Evolutionary conservation across 768 basidiomycete genomes (phyloP).

Genomic region (Leccinum barrowsii): DNA sequence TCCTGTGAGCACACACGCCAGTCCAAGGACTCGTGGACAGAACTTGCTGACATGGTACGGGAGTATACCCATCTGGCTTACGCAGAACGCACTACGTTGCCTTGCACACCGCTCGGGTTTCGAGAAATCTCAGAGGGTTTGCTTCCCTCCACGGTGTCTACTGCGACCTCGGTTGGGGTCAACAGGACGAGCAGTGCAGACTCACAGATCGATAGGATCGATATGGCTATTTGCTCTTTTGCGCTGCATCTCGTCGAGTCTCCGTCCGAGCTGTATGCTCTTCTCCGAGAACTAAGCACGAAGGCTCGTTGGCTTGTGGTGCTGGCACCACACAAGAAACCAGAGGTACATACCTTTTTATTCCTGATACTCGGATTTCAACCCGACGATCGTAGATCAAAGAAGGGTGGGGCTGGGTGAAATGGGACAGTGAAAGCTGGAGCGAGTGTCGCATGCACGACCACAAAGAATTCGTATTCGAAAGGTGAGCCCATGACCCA

Average conservation of each 20-base stretch:
- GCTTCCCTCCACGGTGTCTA: conserved; percentile 36
- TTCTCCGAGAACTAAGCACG: conserved; percentile 62
- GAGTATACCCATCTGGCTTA: conserved; percentile 65
- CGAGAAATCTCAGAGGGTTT: conserved; percentile 56
- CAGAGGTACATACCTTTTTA: conserved; percentile 47
- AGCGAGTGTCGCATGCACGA: conserved; percentile 37
- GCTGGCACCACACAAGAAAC: conserved; percentile 73
- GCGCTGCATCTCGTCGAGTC: conserved; percentile 67
- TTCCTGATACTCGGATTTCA: neutral
- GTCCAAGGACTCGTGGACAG: neutral
- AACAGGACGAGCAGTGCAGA: neutral
- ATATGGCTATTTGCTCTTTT: conserved; percentile 72
- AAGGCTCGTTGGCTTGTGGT: conserved; percentile 65
- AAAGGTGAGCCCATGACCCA: conserved; percentile 35
- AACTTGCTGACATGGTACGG: conserved; percentile 10
- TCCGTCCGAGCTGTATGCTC: conserved; percentile 57
- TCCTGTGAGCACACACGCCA: conserved; percentile 16
- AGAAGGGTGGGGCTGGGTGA: conserved; percentile 63
- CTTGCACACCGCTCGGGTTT: conserved; percentile 60
- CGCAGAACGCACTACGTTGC: conserved; percentile 46
- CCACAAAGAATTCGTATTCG: conserved; percentile 42
- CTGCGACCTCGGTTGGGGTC: conserved; percentile 8
- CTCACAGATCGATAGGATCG: conserved; percentile 30
- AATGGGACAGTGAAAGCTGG: conserved; percentile 57
- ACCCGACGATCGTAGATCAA: conserved; percentile 44